phyloP scores from a whole-genome alignment of 2,329 filamentous ascomycete genomes.

The Colletotrichum sp. region DNA sequence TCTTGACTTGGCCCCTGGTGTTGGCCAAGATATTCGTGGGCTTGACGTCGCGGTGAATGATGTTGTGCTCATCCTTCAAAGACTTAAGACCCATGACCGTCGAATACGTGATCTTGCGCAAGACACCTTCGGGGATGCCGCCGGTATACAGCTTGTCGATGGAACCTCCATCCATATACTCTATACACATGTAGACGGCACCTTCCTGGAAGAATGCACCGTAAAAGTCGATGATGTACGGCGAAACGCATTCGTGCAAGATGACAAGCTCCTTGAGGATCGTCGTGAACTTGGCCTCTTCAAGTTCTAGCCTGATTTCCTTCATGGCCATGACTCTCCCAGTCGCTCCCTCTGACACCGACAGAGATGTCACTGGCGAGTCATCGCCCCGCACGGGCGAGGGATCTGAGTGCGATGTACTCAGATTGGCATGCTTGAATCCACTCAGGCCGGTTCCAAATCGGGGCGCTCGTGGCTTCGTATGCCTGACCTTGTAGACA shows the following conservation, averaged over 20 bases:
- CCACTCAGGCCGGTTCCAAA: conserved; percentile 64
- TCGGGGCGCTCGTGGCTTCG: conserved; percentile 64
- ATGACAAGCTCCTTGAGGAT: conserved; percentile 99
- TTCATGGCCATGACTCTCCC: conserved; percentile 99
- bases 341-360: conserved; percentile 51
- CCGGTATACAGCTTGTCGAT: conserved; percentile 95
- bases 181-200: conserved; percentile 98
- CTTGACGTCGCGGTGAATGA: conserved; percentile 98
- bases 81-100: conserved; percentile 92
- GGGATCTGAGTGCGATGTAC: conserved; percentile 40
- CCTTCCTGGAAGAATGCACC: conserved; percentile 99
- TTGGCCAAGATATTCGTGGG: conserved; percentile 98
- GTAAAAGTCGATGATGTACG: conserved; percentile 98
- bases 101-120: conserved; percentile 88
- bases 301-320: conserved; percentile 92
- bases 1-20: conserved; percentile 89
- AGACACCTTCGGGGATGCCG: conserved; percentile 85
- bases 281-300: conserved; percentile 94
- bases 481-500: conserved; percentile 94
- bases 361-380: conserved; percentile 28
- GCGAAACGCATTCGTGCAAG: conserved; percentile 90
- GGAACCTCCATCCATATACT: conserved; percentile 98
- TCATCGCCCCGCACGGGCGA: conserved; percentile 32
- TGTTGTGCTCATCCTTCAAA: conserved; percentile 97
- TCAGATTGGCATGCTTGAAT: conserved; percentile 45